These are phyloP conservation scores for Nigrograna mackinnonii DNA, from an alignment of 2,329 filamentous ascomycete genomes.

Conservation along the genomic window DNA sequence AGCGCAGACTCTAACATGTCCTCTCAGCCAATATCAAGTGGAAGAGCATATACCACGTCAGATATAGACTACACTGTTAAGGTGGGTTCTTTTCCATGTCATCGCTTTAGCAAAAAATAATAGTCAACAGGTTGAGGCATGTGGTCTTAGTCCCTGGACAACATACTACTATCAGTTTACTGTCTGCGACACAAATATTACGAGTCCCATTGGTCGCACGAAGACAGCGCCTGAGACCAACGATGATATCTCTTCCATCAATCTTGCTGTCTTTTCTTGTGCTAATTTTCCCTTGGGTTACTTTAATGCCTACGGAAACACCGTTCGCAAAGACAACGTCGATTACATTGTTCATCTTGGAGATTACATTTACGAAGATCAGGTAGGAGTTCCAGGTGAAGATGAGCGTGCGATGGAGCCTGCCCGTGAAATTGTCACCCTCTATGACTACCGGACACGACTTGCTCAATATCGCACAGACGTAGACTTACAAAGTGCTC, in stretches of 20 bases:
- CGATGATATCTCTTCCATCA: constrained; percentile 60
- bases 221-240: constrained; percentile 65
- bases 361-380: constrained; percentile 66
- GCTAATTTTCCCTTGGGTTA: constrained; percentile 60
- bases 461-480: constrained; percentile 46
- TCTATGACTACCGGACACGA: constrained; percentile 50
- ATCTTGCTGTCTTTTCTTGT: constrained; percentile 70
- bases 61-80: constrained; percentile 77
- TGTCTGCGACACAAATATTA: constrained; percentile 64
- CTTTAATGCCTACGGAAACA: constrained; percentile 49
- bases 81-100: constrained; percentile 40
- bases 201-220: constrained; percentile 65
- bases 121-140: constrained; percentile 61
- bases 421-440: constrained; percentile 42
- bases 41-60: constrained; percentile 68
- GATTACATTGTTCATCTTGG: constrained; percentile 41
- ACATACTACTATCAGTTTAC: constrained; percentile 71
- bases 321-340: constrained; percentile 35
- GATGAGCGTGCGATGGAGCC: constrained; percentile 24
- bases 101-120: constrained; percentile 10
- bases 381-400: constrained; percentile 37
- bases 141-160: constrained; percentile 63
- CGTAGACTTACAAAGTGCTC: constrained; percentile 42
- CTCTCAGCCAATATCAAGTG: constrained; percentile 54
- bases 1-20: constrained; percentile 50